A percentile compares a stretch with the other conserved stretches of the same genome.
These are phyloP conservation scores for Ruellia speciosa DNA, from an alignment of 305 asterid species.

Conservation along the genomic window DNA sequence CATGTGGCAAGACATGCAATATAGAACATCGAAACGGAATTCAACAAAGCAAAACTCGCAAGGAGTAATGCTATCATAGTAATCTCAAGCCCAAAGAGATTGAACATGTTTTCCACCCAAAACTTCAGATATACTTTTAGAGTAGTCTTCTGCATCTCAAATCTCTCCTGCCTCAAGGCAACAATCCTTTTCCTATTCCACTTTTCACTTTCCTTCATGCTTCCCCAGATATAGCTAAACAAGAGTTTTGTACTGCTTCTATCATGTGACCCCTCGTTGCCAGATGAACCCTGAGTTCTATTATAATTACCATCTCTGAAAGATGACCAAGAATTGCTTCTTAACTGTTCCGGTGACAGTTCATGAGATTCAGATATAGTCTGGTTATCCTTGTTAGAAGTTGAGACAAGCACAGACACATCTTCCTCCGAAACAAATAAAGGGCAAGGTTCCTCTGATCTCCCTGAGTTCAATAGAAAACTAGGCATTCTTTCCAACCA, in stretches of 20 bases:
- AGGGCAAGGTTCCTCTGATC: conserved; percentile 87
- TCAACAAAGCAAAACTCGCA: conserved; percentile 89
- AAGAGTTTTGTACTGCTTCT: conserved; percentile 39
- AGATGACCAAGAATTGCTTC: conserved; percentile 55
- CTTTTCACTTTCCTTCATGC: conserved; percentile 71
- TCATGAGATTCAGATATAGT: conserved; percentile 38
- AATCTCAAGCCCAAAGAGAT: conserved; percentile 96
- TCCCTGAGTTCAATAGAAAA: conserved; percentile 42
- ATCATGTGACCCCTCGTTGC: conserved; percentile 18
- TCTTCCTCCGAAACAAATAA: conserved; percentile 69
- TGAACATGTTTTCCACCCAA: conserved; percentile 96
- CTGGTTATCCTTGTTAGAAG: conserved; percentile 38
- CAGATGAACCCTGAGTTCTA: conserved; percentile 35
- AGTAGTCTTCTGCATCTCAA: conserved; percentile 80
- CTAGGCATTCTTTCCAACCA: conserved; percentile 77
- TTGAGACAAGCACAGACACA: conserved; percentile 33
- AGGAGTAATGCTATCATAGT: conserved; percentile 79
- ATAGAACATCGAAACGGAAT: conserved; percentile 72
- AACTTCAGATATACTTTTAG: conserved; percentile 80
- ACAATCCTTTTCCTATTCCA: conserved; percentile 76
- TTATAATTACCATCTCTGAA: conserved; percentile 32
- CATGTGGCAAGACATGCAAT: conserved; percentile 85
- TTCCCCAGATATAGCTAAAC: conserved; percentile 75
- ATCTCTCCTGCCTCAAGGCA: conserved; percentile 80
- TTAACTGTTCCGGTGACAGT: conserved; percentile 29